Conservation (phyloP, 1,284 basidiomycete species). For the Fomitopsis palustris region DNA sequence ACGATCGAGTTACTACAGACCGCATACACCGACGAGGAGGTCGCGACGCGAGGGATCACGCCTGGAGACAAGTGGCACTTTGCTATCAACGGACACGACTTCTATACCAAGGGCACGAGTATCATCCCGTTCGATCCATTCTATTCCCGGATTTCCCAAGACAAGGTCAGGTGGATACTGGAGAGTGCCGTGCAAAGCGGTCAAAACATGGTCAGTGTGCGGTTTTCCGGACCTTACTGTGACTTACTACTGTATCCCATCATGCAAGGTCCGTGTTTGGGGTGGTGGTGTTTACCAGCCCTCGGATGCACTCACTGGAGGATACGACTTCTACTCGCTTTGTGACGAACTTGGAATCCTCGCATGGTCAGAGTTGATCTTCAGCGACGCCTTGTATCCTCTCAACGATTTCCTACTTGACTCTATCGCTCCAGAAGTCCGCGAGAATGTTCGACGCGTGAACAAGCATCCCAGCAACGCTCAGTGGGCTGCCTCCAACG, state of each 20-base stretch:
- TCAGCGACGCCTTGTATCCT: constrained; percentile 56
- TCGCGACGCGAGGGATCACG: constrained; percentile 44
- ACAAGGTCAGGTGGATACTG: constrained; percentile 51
- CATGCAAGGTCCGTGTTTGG: constrained; percentile 51
- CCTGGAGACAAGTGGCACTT: constrained; percentile 62
- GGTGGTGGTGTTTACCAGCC: constrained; percentile 45
- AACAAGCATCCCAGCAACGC: constrained; percentile 57
- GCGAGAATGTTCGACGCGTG: constrained; percentile 53
- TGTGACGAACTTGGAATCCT: constrained; percentile 64
- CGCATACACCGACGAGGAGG: constrained; percentile 42
- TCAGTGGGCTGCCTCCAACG: constrained; percentile 63
- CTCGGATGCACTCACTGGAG: constrained; percentile 39
- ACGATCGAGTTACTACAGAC: constrained; percentile 51
- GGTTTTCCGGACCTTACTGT: background rate
- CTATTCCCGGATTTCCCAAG: constrained; percentile 47
- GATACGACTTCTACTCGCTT: constrained; percentile 54
- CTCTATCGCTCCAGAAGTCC: constrained; percentile 51
- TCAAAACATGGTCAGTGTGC: constrained; percentile 46
- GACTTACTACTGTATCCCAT: background rate
- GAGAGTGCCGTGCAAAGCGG: constrained; percentile 52
- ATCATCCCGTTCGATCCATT: constrained; percentile 61
- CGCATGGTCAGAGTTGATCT: constrained; percentile 64
- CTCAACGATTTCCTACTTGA: constrained; percentile 51
- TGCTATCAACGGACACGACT: constrained; percentile 51
- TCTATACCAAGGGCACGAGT: constrained; percentile 55